Percentiles rank a stretch among this genome's conserved stretches.
Conservation (phyloP, 2,329 filamentous ascomycete genomes). For the Coniella vitis region DNA sequence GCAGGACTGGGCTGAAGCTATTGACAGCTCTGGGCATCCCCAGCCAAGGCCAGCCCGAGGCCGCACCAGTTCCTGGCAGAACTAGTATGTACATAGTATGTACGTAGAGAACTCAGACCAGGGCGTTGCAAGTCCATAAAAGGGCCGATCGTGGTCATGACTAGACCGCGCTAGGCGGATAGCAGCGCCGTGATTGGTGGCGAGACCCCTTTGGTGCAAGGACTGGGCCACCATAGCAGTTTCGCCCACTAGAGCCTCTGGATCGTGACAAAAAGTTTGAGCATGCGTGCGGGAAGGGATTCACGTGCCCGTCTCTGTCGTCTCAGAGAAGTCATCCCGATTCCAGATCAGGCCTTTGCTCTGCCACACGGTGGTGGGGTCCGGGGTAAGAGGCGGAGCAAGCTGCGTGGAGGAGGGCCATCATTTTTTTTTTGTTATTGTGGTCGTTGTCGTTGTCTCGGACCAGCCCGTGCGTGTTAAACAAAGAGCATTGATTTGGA, state of each 20-base stretch:
- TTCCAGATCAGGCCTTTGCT: background rate
- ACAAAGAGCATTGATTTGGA: no score
- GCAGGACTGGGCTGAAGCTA: background rate
- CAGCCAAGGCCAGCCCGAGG: background rate
- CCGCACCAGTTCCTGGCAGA: no score
- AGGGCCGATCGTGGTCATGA: conserved; percentile 1
- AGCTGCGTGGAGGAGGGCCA: background rate
- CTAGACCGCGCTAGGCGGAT: background rate
- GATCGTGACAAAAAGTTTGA: no score
- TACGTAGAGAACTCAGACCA: background rate
- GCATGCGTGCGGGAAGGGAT: no score
- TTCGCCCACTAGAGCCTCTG: no score
- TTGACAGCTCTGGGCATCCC: background rate
- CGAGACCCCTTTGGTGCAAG: background rate
- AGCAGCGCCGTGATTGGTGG: background rate
- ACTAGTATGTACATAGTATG: no score
- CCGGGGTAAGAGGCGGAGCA: background rate
- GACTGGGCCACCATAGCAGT: background rate
- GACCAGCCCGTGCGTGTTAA: background rate
- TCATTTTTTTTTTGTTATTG: no score
- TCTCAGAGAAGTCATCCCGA: no score
- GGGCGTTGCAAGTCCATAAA: background rate
- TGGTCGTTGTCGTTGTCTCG: no score
- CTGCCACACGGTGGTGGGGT: background rate
- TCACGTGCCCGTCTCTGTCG: background rate